Base-by-base conservation (phyloP, 164 flowering plant genomes). In the Macadamia tetraphylla region DNA sequence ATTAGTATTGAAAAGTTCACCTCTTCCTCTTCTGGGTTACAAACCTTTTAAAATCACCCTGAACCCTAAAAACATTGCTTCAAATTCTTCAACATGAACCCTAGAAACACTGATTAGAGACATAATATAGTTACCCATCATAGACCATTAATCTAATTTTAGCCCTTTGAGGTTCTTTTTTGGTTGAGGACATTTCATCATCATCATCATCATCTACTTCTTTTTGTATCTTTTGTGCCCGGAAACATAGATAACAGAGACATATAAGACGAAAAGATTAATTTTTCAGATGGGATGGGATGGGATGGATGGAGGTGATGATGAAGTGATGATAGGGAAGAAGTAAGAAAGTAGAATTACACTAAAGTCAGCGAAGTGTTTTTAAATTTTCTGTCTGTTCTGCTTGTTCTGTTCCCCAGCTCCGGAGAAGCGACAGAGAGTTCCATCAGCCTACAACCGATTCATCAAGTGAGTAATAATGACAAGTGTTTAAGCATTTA, bases 391-490 rank as follows among this genome's bases (percentile, higher is more conserved):
- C 56, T 80, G 77, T 83, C 56, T 80, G 76, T 81, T 53, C 66
- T 73, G 40, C 40, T 35, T 35, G 40, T 29, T 12, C 70, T 60
- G 72, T n/a, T n/a, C n/a, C n/a, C 67, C 88, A 94, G 99, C 97
- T 71, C 99, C 97, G 74, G 99, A 94, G 87, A 94, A 94, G 86
- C 78, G 98, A 83, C 99, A 92, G 86, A 88, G 99, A 87, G 97
- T 94, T 73, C 99, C 99, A 51, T 94, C 99, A 64, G 99, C 98
- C 59, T 94, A 94, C 84, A 94, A 94, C 79, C 87, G 95, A 59
- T 94, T 94, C 84, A 94, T 94, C 86, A 94, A 92, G 99, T 94
- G 70, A 81, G 95, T 79, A 65, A 53, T 60, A 60, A 23, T 62
- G 30, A 42, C 56, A 48, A 23, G 9, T 13, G 17, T 52, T 52